phyloP scores from a whole-genome alignment of 2,329 filamentous ascomycete genomes.

The Phaeosphaeria sp. region DNA sequence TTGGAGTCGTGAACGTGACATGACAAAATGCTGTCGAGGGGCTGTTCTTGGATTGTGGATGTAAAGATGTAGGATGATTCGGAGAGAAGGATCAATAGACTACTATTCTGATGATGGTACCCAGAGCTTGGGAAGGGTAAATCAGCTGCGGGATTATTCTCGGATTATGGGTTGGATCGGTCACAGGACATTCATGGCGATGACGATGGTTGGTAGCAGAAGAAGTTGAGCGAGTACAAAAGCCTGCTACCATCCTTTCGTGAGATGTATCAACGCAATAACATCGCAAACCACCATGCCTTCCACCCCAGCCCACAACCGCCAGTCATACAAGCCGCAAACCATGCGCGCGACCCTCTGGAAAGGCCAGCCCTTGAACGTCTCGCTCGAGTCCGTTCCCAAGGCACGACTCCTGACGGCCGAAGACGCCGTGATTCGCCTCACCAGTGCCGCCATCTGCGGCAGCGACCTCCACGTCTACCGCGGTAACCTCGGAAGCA shows the following conservation, averaged over 20 bases:
- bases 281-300: background rate
- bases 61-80: too few relatives aligned
- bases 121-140: too few relatives aligned
- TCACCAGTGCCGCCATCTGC: conserved; percentile 50
- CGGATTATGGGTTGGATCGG: too few relatives aligned
- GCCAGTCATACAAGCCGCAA: background rate
- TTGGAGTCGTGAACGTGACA: background rate
- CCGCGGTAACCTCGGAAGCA: conserved; percentile 72
- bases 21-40: background rate
- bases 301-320: background rate
- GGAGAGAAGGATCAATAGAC: background rate
- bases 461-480: conserved; percentile 30
- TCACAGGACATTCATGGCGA: too few relatives aligned
- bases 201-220: too few relatives aligned
- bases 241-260: background rate
- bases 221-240: too few relatives aligned
- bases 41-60: background rate
- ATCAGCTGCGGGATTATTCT: too few relatives aligned
- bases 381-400: conserved; percentile 43
- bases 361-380: conserved; percentile 21
- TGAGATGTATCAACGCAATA: too few relatives aligned
- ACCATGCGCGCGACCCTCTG: background rate
- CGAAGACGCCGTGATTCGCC: conserved; percentile 48
- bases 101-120: background rate
- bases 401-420: conserved; percentile 42